These are phyloP conservation scores for Forsythia suspensa DNA, from an alignment of 257 asterid species.

Conservation along the genomic window DNA sequence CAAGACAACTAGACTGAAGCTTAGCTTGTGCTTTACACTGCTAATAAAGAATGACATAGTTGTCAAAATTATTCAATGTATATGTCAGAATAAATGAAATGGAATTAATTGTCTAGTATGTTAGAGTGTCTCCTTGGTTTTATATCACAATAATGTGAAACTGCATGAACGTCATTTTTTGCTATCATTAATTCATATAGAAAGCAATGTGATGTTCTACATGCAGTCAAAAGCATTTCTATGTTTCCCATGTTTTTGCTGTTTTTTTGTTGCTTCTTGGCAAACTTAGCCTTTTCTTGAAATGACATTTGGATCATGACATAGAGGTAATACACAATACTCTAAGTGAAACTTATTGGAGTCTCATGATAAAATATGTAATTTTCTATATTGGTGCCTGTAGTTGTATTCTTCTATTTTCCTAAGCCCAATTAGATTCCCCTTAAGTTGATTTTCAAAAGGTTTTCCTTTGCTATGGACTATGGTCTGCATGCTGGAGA, in stretches of 20 bases:
- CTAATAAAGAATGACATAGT: constrained; percentile 1
- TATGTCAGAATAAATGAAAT: constrained; percentile 6
- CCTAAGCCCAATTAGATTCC: background rate
- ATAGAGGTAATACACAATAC: background rate
- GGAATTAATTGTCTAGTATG: constrained; percentile 15
- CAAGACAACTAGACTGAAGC: constrained; percentile 12
- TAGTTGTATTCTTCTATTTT: constrained; percentile 2
- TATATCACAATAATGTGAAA: background rate
- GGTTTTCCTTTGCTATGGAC: background rate
- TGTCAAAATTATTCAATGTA: background rate
- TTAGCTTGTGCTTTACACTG: constrained; percentile 7
- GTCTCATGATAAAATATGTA: background rate
- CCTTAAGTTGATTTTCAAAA: background rate
- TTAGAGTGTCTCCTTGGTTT: background rate
- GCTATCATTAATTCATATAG: background rate
- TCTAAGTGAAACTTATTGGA: constrained; percentile 1
- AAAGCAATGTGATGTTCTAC: background rate
- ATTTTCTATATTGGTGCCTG: background rate
- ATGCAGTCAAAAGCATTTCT: background rate
- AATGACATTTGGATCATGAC: background rate
- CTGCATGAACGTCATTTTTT: background rate
- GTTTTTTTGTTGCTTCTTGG: background rate
- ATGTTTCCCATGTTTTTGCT: background rate
- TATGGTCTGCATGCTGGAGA: background rate
- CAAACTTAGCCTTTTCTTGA: constrained; percentile 9